phyloP scores from a whole-genome alignment of 345 rosid species.

The Sonneratia caseolaris region DNA sequence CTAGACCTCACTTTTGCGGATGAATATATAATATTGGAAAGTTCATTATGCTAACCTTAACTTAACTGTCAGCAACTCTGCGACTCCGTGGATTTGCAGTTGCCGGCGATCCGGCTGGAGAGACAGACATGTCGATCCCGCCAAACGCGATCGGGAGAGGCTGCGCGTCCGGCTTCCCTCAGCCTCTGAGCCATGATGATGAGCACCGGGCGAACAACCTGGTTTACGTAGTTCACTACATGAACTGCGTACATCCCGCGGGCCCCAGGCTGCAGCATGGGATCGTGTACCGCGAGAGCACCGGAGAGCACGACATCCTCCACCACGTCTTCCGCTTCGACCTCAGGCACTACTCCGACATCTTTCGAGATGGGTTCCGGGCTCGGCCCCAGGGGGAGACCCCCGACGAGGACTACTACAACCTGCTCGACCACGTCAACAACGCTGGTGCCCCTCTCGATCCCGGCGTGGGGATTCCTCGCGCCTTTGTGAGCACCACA shows the following conservation, averaged over 20 bases:
- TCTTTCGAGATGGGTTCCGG: not conserved
- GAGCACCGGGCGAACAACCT: not conserved
- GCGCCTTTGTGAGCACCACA: not conserved
- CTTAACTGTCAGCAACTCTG: too few relatives aligned
- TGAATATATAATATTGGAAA: too few relatives aligned
- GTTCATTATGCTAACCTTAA: too few relatives aligned
- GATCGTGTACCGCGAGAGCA: not conserved
- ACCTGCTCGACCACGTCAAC: not conserved
- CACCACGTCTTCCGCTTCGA: not conserved
- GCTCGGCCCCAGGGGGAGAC: not conserved
- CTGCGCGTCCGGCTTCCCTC: not conserved
- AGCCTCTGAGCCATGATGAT: not conserved
- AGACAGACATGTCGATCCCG: not conserved
- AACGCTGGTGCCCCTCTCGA: not conserved
- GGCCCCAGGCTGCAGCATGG: not conserved
- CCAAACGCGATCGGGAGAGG: not conserved
- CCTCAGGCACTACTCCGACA: not conserved
- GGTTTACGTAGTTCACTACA: not conserved
- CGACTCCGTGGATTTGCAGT: too few relatives aligned
- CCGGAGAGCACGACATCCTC: not conserved
- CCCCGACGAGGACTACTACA: not conserved
- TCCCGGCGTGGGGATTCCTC: not conserved
- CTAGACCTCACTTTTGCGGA: too few relatives aligned
- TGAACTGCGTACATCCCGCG: not conserved
- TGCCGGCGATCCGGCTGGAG: too few relatives aligned